Evolutionary conservation across 176 grass and related monocot species (phyloP), one percentile per base, ranked within the genome.

Genomic region (Aegilops speltoides): DNA sequence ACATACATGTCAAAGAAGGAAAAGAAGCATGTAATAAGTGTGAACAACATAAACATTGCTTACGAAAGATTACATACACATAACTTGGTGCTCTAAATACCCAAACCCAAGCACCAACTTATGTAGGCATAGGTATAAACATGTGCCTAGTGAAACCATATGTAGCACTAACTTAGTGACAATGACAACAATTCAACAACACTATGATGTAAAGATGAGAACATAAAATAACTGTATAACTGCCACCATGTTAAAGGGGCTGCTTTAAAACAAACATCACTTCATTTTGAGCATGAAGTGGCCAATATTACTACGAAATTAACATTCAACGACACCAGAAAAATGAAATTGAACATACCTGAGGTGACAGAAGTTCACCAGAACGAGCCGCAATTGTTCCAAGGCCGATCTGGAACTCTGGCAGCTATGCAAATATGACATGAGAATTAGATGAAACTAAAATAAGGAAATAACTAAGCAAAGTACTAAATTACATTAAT

Each of bases 351-450:
- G 50, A 57, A 32, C 64, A 62, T 90, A 98, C 95, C 95, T 95
- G 91, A 64, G 93, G 95, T 73, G 89, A 98, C 63, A 88, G 68
- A 77, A 95, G 76, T 59, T 97, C 80, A 80, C 91, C 89, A 83
- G 95, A 93, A 86, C 54, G 64, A 69, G 77, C 87, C 40, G 95
- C 92, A 64, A 97, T 87, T 80, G 87, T 87, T 84, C 91, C 95
- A 91, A 97, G 91, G 82, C 95, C 95, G 90, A 97, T 86, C 89
- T 97, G 95, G 79, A 97, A 93, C 89, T 95, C 91, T 81, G 93
- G 83, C 79, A 95, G 57, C 95, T 97, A 80, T 86, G 40, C 52
- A 86, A 83, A 59, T 60, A 87, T 56, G 87, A 76, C 76, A 74
- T 65, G 40, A 85, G 71, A 84, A 89, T 81, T 17, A 82, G 66